Percentiles rank a stretch among this genome's conserved stretches.
Conservation (phyloP, 306 rosid species). For the Rosa lucieae region DNA sequence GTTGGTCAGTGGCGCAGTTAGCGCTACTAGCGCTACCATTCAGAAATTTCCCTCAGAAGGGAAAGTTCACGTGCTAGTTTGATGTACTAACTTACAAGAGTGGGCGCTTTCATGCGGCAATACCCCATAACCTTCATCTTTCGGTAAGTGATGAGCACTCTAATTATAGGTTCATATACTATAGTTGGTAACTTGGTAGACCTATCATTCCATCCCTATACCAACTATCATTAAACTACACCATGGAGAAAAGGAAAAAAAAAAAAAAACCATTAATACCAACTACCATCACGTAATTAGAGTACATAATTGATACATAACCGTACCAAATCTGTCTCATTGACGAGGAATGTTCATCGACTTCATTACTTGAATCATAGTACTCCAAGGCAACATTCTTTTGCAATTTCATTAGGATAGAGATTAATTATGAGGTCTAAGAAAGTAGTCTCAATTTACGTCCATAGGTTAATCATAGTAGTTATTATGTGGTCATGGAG, state of each 20-base stretch:
- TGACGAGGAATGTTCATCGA: background rate
- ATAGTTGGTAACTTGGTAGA: background rate
- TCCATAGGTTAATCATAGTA: background rate
- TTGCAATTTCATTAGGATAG: no score
- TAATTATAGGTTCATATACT: background rate
- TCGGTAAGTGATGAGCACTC: background rate
- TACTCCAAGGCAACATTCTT: background rate
- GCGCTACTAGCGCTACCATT: slow-evolving; percentile 7
- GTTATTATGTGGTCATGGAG: no score
- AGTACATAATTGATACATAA: background rate
- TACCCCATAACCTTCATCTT: background rate
- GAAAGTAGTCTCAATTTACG: background rate
- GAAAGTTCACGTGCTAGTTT: slow-evolving; percentile 36
- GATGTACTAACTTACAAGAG: background rate
- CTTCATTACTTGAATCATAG: background rate
- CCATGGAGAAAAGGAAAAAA: no score
- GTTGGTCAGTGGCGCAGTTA: background rate
- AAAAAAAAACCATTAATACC: background rate
- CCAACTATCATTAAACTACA: background rate
- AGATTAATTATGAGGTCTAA: no score
- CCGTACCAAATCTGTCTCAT: background rate
- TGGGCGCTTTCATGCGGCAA: background rate
- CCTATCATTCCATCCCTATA: background rate
- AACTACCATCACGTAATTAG: background rate
- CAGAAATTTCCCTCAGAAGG: no score